Evolutionary conservation across 805 yeast genomes (phyloP).

Genomic region (Cyberlindnera americana): DNA sequence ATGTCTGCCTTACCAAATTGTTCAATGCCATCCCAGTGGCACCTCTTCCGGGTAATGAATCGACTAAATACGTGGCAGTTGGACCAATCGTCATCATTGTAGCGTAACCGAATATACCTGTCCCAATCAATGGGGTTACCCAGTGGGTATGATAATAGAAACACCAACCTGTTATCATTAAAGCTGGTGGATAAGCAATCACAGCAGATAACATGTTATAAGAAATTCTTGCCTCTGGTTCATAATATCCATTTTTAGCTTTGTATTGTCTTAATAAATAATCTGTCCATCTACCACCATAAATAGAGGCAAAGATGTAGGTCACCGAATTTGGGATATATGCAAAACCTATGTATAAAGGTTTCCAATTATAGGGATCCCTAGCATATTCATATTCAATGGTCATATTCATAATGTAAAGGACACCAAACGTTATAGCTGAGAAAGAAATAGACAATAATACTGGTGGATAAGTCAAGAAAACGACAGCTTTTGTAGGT

Average conservation of each 20-base stretch:
- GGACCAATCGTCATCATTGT: constrained; percentile 83
- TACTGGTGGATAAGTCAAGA: constrained; percentile 74
- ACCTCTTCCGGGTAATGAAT: constrained; percentile 81
- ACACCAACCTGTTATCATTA: constrained; percentile 82
- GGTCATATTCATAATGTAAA: constrained; percentile 74
- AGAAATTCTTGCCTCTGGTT: constrained; percentile 78
- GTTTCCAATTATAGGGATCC: constrained; percentile 65
- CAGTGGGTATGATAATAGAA: constrained; percentile 62
- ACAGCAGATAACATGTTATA: constrained; percentile 70
- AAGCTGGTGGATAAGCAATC: constrained; percentile 54
- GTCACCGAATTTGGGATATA: constrained; percentile 83
- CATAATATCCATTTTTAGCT: constrained; percentile 57
- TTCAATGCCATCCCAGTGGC: constrained; percentile 87
- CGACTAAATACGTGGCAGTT: constrained; percentile 76
- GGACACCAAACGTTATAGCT: constrained; percentile 64
- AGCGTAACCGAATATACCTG: constrained; percentile 78
- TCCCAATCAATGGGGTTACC: constrained; percentile 79
- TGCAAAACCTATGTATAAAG: constrained; percentile 66
- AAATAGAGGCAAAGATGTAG: constrained; percentile 69
- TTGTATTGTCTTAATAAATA: constrained; percentile 49
- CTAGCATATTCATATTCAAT: constrained; percentile 58
- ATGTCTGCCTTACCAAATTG: constrained; percentile 65
- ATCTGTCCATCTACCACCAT: constrained; percentile 82
- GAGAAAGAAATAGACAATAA: constrained; percentile 60
- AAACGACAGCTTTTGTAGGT: constrained; percentile 59